Evolutionary conservation across 2,329 filamentous ascomycete genomes (phyloP), one percentile per base, ranked within the genome.

Genomic region (Epichloe scottii): DNA sequence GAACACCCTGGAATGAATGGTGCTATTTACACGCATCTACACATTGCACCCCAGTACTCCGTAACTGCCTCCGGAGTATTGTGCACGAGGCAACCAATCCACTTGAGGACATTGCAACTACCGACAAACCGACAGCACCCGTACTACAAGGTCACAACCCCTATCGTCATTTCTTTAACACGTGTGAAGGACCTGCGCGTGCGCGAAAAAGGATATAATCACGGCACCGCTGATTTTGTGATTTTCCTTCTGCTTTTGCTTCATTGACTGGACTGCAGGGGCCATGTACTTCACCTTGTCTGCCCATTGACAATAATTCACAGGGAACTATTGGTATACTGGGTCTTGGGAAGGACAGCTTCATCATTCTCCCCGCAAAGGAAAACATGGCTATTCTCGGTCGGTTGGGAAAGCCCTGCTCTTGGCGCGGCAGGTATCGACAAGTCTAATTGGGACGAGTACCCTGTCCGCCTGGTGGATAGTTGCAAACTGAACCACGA

Each of bases 401-500:
- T n/a, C 47, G 44, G 49, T 19, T 41, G 17, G 47, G 47, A 15
- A 48, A 48, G 38, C 46, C 38, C 8, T 30, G 44, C 35, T 5
- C 11, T 44, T 19, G 49, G 15, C 14, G 7, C 43, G 44, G 35
- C 43, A 12, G 19, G 3, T 14, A 10, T 35, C 14, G 44, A 51
- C 43, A 40, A 17, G 6, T 46, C 49, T 7, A 19, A 40, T 23
- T 51, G 38, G 43, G 33, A 51, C n/a, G 39, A 48, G 21, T 49
- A 45, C 14, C 46, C 51, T 5, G 47, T 46, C 12, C 51, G 49
- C 4, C 21, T 46, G 8, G 34, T 49, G 30, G 51, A 52, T 5
- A 35, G 42, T 4, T 40, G 10, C 26, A 46, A 49, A 23, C 21
- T 46, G 10, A 52, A 52, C 14, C 51, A 49, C 17, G 46, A 49